Base-by-base conservation (phyloP, 257 asterid species). In the Gynochthodes officinalis region DNA sequence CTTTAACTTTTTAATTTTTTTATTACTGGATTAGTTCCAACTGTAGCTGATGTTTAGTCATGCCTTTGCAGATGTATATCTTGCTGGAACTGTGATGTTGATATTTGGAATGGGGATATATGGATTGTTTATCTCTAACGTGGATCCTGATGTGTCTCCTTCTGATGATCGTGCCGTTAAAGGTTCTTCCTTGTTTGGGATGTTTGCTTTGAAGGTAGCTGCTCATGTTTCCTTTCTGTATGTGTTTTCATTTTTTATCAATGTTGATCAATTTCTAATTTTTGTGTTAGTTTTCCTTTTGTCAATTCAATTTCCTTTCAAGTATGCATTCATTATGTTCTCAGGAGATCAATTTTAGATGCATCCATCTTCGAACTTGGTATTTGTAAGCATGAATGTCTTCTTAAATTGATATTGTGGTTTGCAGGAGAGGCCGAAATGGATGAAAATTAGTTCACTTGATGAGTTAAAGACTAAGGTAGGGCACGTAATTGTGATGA, bases 31-130 rank as follows among this genome's bases (percentile, higher is more conserved):
- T 21, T 42, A 15, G 18, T 21, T 78, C 25, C 48, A 33, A 32
- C 28, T 52, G 64, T 65, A 72, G 60, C 66, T 57, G 69, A 69
- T 70, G 70, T 68, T 55, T 67, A 37, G 19, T 54, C 57, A 61
- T 71, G 43, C 37, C 53, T 37, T 46, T 43, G 44, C 89, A 90
- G 96, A 90, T 80, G 93, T 88, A 63, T 90, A 90, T 76, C 95
- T 93, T 76, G 98, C 96, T 63, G 98, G 98, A 79, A 93, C 98
- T 2, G 97, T 93, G 30, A 93, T 93, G 97, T 76, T 93, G 65
- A 93, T 93, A 75, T 93, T 93, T 43, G 98, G 97, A 39, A 93
- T 91, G 98, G 98, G 98, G 60, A 76, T 93, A 85, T 91, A 93
- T 52, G 98, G 97, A 64, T 78, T 93, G 62, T 93, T 93, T 71